phyloP scores from a whole-genome alignment of 2,329 filamentous ascomycete species.

The Alternaria sp. region DNA sequence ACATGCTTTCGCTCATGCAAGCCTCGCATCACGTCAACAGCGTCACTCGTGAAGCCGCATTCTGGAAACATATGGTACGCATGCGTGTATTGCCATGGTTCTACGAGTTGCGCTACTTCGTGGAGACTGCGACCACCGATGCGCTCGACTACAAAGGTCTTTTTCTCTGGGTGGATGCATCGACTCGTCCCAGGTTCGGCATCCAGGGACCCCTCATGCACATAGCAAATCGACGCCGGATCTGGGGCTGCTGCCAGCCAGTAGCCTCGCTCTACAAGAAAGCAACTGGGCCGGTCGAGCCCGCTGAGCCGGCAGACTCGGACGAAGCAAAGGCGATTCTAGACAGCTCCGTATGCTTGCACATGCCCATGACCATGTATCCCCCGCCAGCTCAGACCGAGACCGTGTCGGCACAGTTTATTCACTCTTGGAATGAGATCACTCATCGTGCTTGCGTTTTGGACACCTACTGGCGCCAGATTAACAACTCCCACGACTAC shows the following conservation, averaged over 20 bases:
- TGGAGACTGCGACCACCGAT: neutral
- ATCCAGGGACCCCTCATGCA: constrained; percentile 33
- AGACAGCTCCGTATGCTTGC: neutral
- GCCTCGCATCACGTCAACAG: constrained; percentile 17
- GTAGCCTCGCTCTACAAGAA: constrained; percentile 8
- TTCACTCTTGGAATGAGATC: constrained; percentile 18
- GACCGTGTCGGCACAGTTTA: constrained; percentile 11
- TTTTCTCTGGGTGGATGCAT: constrained; percentile 30
- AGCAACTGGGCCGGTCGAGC: neutral
- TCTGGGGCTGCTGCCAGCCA: constrained; percentile 28
- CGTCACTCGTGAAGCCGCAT: constrained; percentile 6
- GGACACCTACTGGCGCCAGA: constrained; percentile 20
- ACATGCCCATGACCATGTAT: constrained; percentile 14
- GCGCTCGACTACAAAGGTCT: constrained; percentile 22
- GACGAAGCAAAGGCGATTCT: constrained; percentile 16
- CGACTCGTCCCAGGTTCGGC: constrained; percentile 20
- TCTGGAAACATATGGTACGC: constrained; percentile 24
- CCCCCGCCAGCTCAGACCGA: constrained; percentile 4
- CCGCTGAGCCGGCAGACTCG: neutral
- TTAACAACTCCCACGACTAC: neutral
- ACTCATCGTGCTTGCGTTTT: constrained; percentile 11
- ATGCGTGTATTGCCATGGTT: constrained; percentile 21
- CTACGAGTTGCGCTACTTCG: constrained; percentile 8
- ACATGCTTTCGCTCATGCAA: constrained; percentile 15
- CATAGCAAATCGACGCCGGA: constrained; percentile 42